Evolutionary conservation across 1,284 basidiomycete species (phyloP), one percentile per base, ranked within the genome.

Genomic region (Agroathelia rolfsii): DNA sequence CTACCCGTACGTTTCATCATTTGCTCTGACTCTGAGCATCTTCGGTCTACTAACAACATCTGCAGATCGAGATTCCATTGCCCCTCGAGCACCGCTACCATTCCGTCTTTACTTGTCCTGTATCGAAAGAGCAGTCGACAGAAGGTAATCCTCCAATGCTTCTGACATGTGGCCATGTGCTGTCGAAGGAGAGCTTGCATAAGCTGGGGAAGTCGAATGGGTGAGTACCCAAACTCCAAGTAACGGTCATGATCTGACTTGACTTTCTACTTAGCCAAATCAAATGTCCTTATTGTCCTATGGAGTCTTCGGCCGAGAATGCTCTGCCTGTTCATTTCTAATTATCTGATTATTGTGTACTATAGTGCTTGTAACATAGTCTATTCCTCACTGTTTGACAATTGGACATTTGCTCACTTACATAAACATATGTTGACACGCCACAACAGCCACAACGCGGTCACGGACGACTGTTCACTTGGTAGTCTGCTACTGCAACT

Each of bases 111-210:
- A 81, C 90, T 25, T 99, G 95, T 55, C 90, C 95, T 1, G 94
- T 99, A 18, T 94, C 88, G 10, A 98, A 97, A 58, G 94, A 98
- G 51, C 92, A 95, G 56, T 78, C 89, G 9, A 94, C 88, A 1
- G 84, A 92, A 33, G 54, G 69, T 38, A 99, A 98, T 53, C 95
- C 93, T 13, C 94, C 94, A 0, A 95, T 95, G 87, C 93, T 96
- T 86, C 79, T 98, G 66, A 61, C 67, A 1, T 98, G 94, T 52
- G 94, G 94, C 1, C 95, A 99, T 57, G 89, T 94, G 22, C 77
- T 96, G 30, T 80, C 86, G 2, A 81, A 82, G 49, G 92, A 95
- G 46, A 90, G 85, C 51, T 61, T 95, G 44, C 71, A 75, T 39
- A 86, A 89, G 51, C 61, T 96, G 29, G 76, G 81, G 49, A 95